Evolutionary conservation across 805 yeast species (phyloP).

Genomic region (Saccharomycopsis amapae): DNA sequence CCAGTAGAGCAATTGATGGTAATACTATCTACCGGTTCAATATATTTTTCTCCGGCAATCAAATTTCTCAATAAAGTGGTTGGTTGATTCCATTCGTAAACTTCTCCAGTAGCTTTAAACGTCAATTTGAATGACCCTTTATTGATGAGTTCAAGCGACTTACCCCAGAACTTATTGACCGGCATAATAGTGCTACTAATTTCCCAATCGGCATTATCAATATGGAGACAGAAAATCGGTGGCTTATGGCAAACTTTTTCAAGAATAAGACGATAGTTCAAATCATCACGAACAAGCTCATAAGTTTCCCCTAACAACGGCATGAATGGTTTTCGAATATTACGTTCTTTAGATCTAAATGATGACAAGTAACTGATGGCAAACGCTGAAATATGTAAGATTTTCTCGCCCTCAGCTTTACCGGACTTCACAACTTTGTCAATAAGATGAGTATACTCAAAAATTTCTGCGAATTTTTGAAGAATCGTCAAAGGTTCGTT

Average conservation of each 20-base stretch:
- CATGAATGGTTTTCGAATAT: constrained; percentile 84
- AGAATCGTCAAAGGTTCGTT: constrained; percentile 86
- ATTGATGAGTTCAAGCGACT: constrained; percentile 75
- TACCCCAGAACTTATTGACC: constrained; percentile 91
- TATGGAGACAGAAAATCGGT: constrained; percentile 71
- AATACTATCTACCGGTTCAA: constrained; percentile 73
- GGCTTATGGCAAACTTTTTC: constrained; percentile 92
- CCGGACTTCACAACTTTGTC: constrained; percentile 45
- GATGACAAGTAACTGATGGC: constrained; percentile 70
- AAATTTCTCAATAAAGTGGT: constrained; percentile 75
- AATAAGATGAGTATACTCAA: constrained; percentile 68
- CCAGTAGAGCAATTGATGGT: constrained; percentile 66
- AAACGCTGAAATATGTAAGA: constrained; percentile 69
- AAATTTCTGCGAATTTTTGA: constrained; percentile 70
- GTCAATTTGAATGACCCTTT: constrained; percentile 60
- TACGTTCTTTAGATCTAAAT: constrained; percentile 66
- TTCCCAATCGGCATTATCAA: constrained; percentile 70
- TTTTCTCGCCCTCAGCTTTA: constrained; percentile 45
- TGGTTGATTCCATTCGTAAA: constrained; percentile 75
- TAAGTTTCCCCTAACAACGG: constrained; percentile 91
- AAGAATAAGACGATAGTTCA: constrained; percentile 62
- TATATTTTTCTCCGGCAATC: constrained; percentile 90
- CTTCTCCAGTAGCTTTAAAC: constrained; percentile 55
- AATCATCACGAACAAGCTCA: constrained; percentile 81
- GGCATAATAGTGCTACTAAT: constrained; percentile 60